Conservation (phyloP, 768 basidiomycete genomes). For the Suillus placidus region DNA sequence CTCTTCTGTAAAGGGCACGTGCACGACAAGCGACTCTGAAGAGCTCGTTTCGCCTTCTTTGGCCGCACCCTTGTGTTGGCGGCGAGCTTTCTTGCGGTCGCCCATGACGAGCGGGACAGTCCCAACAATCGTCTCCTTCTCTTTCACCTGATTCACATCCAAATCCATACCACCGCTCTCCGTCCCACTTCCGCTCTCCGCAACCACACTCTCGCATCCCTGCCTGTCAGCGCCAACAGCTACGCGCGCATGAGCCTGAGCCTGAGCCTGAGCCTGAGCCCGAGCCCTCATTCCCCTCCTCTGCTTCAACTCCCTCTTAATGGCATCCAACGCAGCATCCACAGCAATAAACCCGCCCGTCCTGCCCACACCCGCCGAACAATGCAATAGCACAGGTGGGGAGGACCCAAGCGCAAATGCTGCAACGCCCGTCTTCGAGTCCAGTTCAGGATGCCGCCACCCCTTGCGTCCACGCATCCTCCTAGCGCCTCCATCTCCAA, state of each 20-base stretch:
- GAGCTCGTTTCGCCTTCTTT: conserved; percentile 17
- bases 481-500: conserved; percentile 7
- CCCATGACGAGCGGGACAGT: conserved; percentile 33
- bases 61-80: conserved; percentile 9
- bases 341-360: conserved; percentile 94
- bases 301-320: conserved; percentile 59
- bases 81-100: conserved; percentile 26
- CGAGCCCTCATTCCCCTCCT: conserved; percentile 27
- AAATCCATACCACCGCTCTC: conserved; percentile 27
- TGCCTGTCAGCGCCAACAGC: conserved; percentile 2
- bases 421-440: conserved; percentile 58
- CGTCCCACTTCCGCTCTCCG: neutral
- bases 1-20: conserved; percentile 27
- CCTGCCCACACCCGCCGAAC: conserved; percentile 93
- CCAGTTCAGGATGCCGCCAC: conserved; percentile 46
- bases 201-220: conserved; percentile 1
- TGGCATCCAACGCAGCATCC: conserved; percentile 79
- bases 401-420: conserved; percentile 47
- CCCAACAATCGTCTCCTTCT: conserved; percentile 16
- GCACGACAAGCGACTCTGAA: conserved; percentile 30
- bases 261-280: neutral
- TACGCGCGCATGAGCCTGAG: conserved; percentile 8
- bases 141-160: conserved; percentile 20
- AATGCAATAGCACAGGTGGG: conserved; percentile 78
- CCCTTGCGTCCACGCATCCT: conserved; percentile 20